Evolutionary conservation across 73 alveolate genomes (phyloP).

Genomic region (Tetrahymena thermophila): DNA sequence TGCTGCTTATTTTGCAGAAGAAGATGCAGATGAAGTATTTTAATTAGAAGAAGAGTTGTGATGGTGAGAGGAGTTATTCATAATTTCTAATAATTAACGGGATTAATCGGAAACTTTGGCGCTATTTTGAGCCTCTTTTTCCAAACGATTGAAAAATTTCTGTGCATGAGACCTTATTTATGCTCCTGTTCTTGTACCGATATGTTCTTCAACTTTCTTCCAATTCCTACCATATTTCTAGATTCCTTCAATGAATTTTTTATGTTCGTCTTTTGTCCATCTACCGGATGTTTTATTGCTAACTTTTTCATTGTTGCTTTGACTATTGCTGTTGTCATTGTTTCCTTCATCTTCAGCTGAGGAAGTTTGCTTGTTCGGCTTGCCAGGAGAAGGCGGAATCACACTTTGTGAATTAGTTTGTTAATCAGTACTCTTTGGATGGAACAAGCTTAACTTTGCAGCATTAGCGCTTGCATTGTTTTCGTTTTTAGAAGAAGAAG

Average conservation of each 20-base stretch:
- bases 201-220: slow-evolving; percentile 71
- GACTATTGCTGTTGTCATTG: background rate
- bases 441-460: background rate
- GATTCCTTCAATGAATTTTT: slow-evolving; percentile 67
- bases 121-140: slow-evolving; percentile 12
- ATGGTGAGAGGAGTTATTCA: background rate
- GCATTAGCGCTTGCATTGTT: background rate
- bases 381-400: background rate
- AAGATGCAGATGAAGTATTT: background rate
- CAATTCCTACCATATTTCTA: slow-evolving; percentile 66
- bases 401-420: background rate
- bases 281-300: slow-evolving; percentile 48
- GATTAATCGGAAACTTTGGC: background rate
- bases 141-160: slow-evolving; percentile 66
- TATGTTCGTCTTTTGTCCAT: slow-evolving; percentile 73
- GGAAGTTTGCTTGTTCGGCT: background rate
- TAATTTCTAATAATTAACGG: background rate
- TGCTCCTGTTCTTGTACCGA: slow-evolving; percentile 65
- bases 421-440: background rate
- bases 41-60: background rate
- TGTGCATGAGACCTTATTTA: slow-evolving; percentile 73
- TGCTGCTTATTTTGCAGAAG: background rate
- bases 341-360: slow-evolving; percentile 1
- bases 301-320: background rate
- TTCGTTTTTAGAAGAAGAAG: background rate